Evolutionary conservation across 331 rosid species (phyloP).

Genomic region (Dryas integrifolia): DNA sequence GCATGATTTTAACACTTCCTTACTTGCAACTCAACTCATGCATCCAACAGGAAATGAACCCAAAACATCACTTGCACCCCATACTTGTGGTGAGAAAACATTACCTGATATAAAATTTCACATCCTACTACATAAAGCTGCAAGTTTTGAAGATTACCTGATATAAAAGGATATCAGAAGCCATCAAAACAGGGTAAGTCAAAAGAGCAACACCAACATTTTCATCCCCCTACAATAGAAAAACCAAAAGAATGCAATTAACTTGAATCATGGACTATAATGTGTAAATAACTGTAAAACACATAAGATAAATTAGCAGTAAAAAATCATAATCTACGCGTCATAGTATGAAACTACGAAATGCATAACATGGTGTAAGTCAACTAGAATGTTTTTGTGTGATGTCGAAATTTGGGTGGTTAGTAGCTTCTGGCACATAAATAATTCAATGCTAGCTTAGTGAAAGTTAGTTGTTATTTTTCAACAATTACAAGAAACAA

Average conservation of each 20-base stretch:
- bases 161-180: slow-evolving; percentile 93
- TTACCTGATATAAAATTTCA: slow-evolving; percentile 20
- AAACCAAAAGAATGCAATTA: slow-evolving; percentile 30
- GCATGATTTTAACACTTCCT: not conserved
- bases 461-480: not conserved
- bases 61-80: not conserved
- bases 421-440: not conserved
- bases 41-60: slow-evolving; percentile 4
- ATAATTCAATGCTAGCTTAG: not conserved
- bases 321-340: not conserved
- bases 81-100: not conserved
- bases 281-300: not conserved
- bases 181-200: slow-evolving; percentile 98
- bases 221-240: slow-evolving; percentile 76
- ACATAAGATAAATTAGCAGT: not conserved
- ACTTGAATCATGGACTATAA: slow-evolving; percentile 9
- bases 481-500: not conserved
- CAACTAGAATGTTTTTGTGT: not conserved
- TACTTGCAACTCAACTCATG: not conserved
- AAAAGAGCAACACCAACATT: slow-evolving; percentile 95
- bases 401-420: not conserved
- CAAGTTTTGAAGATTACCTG: slow-evolving; percentile 57
- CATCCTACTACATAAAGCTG: slow-evolving; percentile 12
- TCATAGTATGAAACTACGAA: not conserved
- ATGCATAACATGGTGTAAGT: not conserved